These are phyloP conservation scores for Bruguiera hainesii DNA, from an alignment of 441 rosid species.

Conservation along the genomic window DNA sequence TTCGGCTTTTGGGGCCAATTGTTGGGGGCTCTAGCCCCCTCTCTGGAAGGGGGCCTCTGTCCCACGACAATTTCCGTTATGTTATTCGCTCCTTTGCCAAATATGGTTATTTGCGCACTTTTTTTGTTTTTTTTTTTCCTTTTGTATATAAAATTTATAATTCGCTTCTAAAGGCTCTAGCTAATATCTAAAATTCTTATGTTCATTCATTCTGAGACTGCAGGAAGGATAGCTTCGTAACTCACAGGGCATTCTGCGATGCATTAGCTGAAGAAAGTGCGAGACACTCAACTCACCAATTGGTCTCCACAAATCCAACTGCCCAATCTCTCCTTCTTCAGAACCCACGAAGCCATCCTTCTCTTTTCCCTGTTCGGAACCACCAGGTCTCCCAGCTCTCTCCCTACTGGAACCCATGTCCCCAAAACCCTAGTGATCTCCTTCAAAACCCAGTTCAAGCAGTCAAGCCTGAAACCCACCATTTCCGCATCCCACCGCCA, in stretches of 20 bases:
- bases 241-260: constrained; percentile 93
- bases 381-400: constrained; percentile 23
- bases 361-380: constrained; percentile 30
- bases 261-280: constrained; percentile 96
- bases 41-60: too few species aligned
- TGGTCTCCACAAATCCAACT: constrained; percentile 22
- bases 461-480: constrained; percentile 39
- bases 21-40: too few species aligned
- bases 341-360: constrained; percentile 14
- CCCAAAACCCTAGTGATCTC: constrained; percentile 44
- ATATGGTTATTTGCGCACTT: neutral
- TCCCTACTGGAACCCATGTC: constrained; percentile 28
- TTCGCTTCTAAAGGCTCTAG: too few species aligned
- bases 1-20: too few species aligned
- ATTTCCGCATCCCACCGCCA: constrained; percentile 29
- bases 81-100: too few species aligned
- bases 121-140: too few species aligned
- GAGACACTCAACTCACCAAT: constrained; percentile 48
- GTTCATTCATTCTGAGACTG: neutral
- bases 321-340: constrained; percentile 21
- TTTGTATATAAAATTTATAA: too few species aligned
- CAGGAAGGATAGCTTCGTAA: constrained; percentile 97
- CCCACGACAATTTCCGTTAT: too few species aligned
- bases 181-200: neutral
- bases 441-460: constrained; percentile 21